Evolutionary conservation across 2,329 filamentous ascomycete species (phyloP).

Genomic region (Tympanopsis confertula): DNA sequence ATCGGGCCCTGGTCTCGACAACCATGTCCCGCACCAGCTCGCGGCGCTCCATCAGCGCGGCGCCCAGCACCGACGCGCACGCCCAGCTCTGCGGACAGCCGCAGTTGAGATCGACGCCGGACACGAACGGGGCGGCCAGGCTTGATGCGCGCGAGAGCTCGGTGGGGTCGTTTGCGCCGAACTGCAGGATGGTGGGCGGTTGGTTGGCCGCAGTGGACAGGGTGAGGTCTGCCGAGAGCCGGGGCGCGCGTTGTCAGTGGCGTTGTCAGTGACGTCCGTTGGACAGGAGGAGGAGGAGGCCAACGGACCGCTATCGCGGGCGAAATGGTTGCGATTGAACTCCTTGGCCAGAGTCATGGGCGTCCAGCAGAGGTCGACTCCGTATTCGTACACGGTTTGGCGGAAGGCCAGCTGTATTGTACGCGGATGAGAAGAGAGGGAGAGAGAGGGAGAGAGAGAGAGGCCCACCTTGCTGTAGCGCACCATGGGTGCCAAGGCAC

Average conservation of each 20-base stretch:
- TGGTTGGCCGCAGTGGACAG: slow-evolving; percentile 38
- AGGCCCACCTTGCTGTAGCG: slow-evolving; percentile 40
- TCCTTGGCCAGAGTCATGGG: slow-evolving; percentile 63
- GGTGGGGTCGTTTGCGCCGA: slow-evolving; percentile 47
- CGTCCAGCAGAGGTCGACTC: slow-evolving; percentile 57
- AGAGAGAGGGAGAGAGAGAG: background rate
- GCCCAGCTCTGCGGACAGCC: slow-evolving; percentile 66
- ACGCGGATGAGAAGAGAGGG: background rate
- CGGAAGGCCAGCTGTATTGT: slow-evolving; percentile 50
- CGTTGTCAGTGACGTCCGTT: too few relatives aligned
- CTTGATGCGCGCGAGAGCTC: slow-evolving; percentile 53
- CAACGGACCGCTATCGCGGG: slow-evolving; percentile 42
- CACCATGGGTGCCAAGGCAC: slow-evolving; percentile 58
- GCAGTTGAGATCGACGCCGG: slow-evolving; percentile 61
- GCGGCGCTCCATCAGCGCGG: slow-evolving; percentile 55
- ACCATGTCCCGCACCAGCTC: slow-evolving; percentile 59
- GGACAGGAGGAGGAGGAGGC: too few relatives aligned
- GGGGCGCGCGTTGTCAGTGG: slow-evolving; percentile 9
- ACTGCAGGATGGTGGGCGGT: slow-evolving; percentile 54
- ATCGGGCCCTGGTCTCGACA: slow-evolving; percentile 36
- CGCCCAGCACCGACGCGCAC: slow-evolving; percentile 55
- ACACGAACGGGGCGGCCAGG: slow-evolving; percentile 48
- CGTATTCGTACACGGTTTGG: slow-evolving; percentile 52
- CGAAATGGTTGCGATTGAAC: slow-evolving; percentile 49
- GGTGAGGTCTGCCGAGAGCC: slow-evolving; percentile 43